Conservation (phyloP, 1,284 basidiomycete species). For the Cutaneotrichosporon arboriforme region DNA sequence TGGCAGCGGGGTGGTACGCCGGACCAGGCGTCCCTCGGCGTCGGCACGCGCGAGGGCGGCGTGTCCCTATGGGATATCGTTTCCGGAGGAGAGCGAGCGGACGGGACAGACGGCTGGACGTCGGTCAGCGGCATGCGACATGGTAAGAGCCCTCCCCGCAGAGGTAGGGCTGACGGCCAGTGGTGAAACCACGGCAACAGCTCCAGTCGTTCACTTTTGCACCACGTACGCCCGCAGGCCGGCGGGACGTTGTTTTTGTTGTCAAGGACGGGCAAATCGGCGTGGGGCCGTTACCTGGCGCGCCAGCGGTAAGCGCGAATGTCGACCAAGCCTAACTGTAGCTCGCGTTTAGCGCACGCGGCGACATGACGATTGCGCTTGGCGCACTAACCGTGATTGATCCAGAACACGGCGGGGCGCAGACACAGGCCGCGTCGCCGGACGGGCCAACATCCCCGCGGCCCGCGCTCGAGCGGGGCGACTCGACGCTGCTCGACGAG, state of each 20-base stretch:
- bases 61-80: slow-evolving; percentile 41
- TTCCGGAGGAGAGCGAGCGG: slow-evolving; percentile 13
- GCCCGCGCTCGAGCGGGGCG: not conserved
- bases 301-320: slow-evolving; percentile 25
- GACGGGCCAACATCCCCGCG: not conserved
- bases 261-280: slow-evolving; percentile 40
- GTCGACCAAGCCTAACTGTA: slow-evolving; percentile 1
- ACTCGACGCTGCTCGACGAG: slow-evolving; percentile 9
- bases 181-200: slow-evolving; percentile 35
- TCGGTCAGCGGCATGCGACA: slow-evolving; percentile 33
- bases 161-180: slow-evolving; percentile 22
- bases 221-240: slow-evolving; percentile 7
- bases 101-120: slow-evolving; percentile 31
- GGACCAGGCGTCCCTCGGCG: slow-evolving; percentile 22
- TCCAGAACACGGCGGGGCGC: slow-evolving; percentile 14
- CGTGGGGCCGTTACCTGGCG: slow-evolving; percentile 28
- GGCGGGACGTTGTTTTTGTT: slow-evolving; percentile 37
- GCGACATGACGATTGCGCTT: slow-evolving; percentile 23
- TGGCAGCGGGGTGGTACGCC: slow-evolving; percentile 28
- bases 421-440: slow-evolving; percentile 5
- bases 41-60: slow-evolving; percentile 42
- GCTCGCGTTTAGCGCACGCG: slow-evolving; percentile 26
- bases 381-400: slow-evolving; percentile 16
- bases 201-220: slow-evolving; percentile 41
- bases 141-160: slow-evolving; percentile 20